Conservation (phyloP, 495 filamentous ascomycete genomes). For the Corynascus novoguineensis region DNA sequence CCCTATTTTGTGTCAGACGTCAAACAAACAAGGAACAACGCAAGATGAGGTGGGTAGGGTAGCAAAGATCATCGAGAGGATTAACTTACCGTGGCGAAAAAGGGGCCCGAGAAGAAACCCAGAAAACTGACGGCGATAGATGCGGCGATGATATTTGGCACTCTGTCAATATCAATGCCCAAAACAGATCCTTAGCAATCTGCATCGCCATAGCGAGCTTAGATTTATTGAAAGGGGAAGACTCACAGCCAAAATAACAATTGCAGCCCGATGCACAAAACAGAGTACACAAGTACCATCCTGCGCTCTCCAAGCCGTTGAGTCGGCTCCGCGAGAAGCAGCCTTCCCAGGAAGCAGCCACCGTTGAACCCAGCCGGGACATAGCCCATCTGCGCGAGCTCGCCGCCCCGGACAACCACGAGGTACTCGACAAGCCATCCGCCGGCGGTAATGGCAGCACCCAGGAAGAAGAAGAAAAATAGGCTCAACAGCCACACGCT, state of each 20-base stretch:
- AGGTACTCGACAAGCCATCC: slow-evolving; percentile 60
- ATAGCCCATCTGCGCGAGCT: slow-evolving; percentile 57
- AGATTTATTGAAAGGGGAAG: background rate
- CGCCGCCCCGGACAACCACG: slow-evolving; percentile 57
- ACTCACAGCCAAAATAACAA: slow-evolving; percentile 53
- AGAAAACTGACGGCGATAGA: slow-evolving; percentile 62
- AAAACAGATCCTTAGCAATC: too few species aligned
- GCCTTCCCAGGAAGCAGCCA: slow-evolving; percentile 50
- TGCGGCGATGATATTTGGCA: slow-evolving; percentile 67
- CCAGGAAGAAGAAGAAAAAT: slow-evolving; percentile 49
- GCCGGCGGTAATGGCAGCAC: slow-evolving; percentile 40
- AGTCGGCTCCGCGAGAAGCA: slow-evolving; percentile 50
- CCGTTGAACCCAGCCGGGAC: slow-evolving; percentile 66
- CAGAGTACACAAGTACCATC: slow-evolving; percentile 49
- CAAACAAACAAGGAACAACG: background rate
- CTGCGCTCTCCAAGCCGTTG: slow-evolving; percentile 47
- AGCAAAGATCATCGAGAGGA: too few species aligned
- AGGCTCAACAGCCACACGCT: slow-evolving; percentile 45
- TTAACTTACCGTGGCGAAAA: slow-evolving; percentile 40
- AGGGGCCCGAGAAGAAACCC: slow-evolving; percentile 62
- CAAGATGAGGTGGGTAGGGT: background rate
- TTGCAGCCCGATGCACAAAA: slow-evolving; percentile 48
- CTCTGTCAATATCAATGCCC: too few species aligned
- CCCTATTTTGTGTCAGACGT: slow-evolving; percentile 22
- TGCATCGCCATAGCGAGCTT: too few species aligned